Base-by-base conservation (phyloP, 2,329 filamentous ascomycete species). In the Aureobasidium subglaciale region DNA sequence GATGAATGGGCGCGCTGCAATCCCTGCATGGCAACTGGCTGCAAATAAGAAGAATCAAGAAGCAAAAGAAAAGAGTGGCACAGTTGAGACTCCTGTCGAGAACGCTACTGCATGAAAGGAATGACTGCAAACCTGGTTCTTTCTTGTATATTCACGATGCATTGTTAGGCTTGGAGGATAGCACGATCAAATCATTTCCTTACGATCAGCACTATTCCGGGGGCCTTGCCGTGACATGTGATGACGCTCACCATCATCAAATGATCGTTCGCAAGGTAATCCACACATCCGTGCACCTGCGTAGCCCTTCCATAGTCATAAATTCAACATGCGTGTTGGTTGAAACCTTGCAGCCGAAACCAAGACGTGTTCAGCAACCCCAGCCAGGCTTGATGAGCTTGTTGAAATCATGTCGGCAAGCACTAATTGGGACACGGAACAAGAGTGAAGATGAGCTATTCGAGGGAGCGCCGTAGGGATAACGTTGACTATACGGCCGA, bases 21-120 rank as follows among this genome's bases (percentile, higher is more conserved):
- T 80, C 45, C 78, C 78, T 5, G 73, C 72, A 5, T 80, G 78
- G 78, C 78, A 80, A 63, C 69, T 80, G 68, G 71, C 72, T 5
- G 77, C 76, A 0, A 74, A 74, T 30, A 73, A 73, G 60, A 73
- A 74, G 68, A 73, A 68, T 55, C 73, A 68, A 22, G 73, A 77
- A 35, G 56, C 46, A 32, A 53, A 57, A 32, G 41, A 53, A 20
- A 57, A 54, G 46, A 43, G 37, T 20, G 46, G 38, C n/a, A 57
- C 56, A 20, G 38, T 52, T 20, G 56, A 57, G 48, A 46, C 46
- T n/a, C 38, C 40, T 48, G 32, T 32, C n/a, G 40, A 40, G 6
- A 45, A 53, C 35, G 48, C 56, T 15, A 43, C 50, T 43, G 38
- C 50, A 18, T 54, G 34, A 50, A 29, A 2, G 6, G 24, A 15